Evolutionary conservation across 352 stramenopile species (phyloP).

Genomic region (Pythium dissotocum): DNA sequence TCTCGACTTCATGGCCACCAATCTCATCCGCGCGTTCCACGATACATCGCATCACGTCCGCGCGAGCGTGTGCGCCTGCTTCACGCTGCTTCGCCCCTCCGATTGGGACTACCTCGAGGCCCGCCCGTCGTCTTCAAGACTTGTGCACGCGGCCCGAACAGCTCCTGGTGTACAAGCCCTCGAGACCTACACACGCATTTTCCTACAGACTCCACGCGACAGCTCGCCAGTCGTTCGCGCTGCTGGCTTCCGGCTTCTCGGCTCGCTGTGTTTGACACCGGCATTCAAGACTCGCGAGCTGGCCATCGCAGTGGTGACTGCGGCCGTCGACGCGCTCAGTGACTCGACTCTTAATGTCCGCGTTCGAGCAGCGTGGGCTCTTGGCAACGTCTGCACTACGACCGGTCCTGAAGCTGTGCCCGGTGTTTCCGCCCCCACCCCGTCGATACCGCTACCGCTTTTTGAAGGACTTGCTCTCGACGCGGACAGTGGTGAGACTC

Average conservation of each 20-base stretch:
- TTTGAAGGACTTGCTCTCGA: not conserved
- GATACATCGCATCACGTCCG: slow-evolving; percentile 87
- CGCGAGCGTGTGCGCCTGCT: slow-evolving; percentile 85
- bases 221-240: slow-evolving; percentile 80
- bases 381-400: slow-evolving; percentile 87
- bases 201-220: slow-evolving; percentile 77
- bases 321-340: slow-evolving; percentile 63
- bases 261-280: slow-evolving; percentile 69
- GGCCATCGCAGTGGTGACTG: slow-evolving; percentile 53
- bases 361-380: slow-evolving; percentile 77
- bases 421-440: not conserved
- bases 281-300: slow-evolving; percentile 79
- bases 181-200: slow-evolving; percentile 70
- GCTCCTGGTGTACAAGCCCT: slow-evolving; percentile 36
- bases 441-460: not conserved
- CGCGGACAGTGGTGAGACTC: not conserved
- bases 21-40: slow-evolving; percentile 81
- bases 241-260: slow-evolving; percentile 75
- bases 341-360: slow-evolving; percentile 87
- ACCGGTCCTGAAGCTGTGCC: slow-evolving; percentile 53
- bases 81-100: slow-evolving; percentile 68
- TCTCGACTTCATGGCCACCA: slow-evolving; percentile 74
- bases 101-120: slow-evolving; percentile 68
- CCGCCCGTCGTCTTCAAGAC: slow-evolving; percentile 27
- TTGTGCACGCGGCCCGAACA: slow-evolving; percentile 34